These are phyloP conservation scores for Bisporella sp. DNA, from an alignment of 2,329 filamentous ascomycete species.

Conservation along the genomic window DNA sequence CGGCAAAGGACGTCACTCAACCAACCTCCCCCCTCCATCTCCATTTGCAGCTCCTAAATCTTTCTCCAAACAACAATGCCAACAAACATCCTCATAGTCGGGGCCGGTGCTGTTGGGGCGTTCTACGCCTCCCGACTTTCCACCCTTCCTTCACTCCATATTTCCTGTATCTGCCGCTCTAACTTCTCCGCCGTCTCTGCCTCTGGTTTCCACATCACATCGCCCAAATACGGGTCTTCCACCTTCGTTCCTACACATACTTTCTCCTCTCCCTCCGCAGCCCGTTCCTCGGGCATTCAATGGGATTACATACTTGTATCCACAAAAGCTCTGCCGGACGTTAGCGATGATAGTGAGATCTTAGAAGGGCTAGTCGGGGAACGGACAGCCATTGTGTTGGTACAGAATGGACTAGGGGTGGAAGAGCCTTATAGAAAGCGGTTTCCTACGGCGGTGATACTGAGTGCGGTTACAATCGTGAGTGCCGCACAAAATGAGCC, in stretches of 20 bases:
- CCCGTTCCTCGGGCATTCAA: slow-evolving; percentile 19
- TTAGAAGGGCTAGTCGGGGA: slow-evolving; percentile 19
- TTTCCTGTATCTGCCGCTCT: slow-evolving; percentile 67
- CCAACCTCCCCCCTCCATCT: too few relatives aligned
- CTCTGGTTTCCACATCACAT: slow-evolving; percentile 57
- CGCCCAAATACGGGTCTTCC: slow-evolving; percentile 61
- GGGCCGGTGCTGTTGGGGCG: slow-evolving; percentile 64
- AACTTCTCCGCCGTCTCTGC: slow-evolving; percentile 60
- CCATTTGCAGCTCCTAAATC: too few relatives aligned
- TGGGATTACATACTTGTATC: slow-evolving; percentile 35
- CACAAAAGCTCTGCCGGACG: slow-evolving; percentile 27
- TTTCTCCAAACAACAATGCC: slow-evolving; percentile 10
- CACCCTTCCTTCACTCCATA: slow-evolving; percentile 43
- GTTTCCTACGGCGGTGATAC: slow-evolving; percentile 52
- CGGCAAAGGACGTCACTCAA: too few relatives aligned
- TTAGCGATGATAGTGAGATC: slow-evolving; percentile 23
- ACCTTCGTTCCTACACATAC: slow-evolving; percentile 53
- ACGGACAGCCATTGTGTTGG: slow-evolving; percentile 21
- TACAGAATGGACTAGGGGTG: slow-evolving; percentile 27
- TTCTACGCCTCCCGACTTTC: slow-evolving; percentile 67
- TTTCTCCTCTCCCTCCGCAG: slow-evolving; percentile 50
- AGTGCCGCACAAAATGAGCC: slow-evolving; percentile 59
- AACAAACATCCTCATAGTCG: slow-evolving; percentile 50
- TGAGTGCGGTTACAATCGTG: slow-evolving; percentile 63
- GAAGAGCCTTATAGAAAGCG: slow-evolving; percentile 51